phyloP scores from a whole-genome alignment of 2,329 filamentous ascomycete species.

The Colletotrichum sojae region DNA sequence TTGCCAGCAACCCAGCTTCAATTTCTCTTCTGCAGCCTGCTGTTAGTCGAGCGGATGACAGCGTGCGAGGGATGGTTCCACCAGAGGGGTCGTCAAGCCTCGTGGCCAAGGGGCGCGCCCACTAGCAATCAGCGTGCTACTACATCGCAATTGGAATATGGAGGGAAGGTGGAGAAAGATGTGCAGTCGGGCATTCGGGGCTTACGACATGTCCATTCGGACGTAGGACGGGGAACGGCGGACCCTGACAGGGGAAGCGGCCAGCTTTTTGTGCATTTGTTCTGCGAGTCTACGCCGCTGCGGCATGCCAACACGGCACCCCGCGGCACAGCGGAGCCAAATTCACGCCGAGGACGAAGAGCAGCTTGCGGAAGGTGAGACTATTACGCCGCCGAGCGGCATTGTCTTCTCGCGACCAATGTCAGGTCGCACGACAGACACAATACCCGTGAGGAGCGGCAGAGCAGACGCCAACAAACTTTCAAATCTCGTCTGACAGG shows the following conservation, averaged over 20 bases:
- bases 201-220: conserved; percentile 32
- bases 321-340: conserved; percentile 7
- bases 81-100: conserved; percentile 26
- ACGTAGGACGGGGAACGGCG: conserved; percentile 32
- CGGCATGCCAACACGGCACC: conserved; percentile 21
- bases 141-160: conserved; percentile 31
- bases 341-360: conserved; percentile 26
- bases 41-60: conserved; percentile 16
- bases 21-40: conserved; percentile 11
- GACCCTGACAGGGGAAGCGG: conserved; percentile 11
- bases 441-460: not conserved
- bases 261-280: conserved; percentile 23
- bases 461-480: conserved; percentile 2
- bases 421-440: conserved; percentile 9
- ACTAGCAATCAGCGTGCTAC: conserved; percentile 22
- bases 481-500: not conserved
- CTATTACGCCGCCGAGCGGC: conserved; percentile 26
- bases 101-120: conserved; percentile 17
- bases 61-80: conserved; percentile 17
- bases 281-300: conserved; percentile 21
- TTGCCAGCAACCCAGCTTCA: conserved; percentile 21
- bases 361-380: conserved; percentile 13
- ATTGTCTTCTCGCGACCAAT: not conserved
- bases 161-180: conserved; percentile 17
- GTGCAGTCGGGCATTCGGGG: conserved; percentile 32